Evolutionary conservation across 192 early-diverging fungal species (phyloP).

Genomic region (Backusella parvicylindrica): DNA sequence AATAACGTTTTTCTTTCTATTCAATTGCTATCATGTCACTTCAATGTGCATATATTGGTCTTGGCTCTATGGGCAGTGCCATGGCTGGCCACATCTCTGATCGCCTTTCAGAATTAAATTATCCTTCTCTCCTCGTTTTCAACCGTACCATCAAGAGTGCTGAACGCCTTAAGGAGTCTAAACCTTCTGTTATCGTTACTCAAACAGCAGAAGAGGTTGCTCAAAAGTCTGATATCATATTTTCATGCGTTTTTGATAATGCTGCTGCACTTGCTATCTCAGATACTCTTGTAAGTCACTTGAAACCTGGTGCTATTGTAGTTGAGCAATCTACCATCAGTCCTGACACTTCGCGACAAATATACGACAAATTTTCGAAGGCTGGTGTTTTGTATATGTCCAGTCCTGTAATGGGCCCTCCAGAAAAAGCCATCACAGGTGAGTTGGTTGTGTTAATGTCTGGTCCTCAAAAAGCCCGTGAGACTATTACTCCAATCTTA

Average conservation of each 20-base stretch:
- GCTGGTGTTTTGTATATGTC: constrained; percentile 20
- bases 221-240: constrained; percentile 49
- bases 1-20: background rate
- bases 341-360: constrained; percentile 34
- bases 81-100: constrained; percentile 42
- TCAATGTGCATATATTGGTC: constrained; percentile 57
- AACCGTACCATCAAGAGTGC: constrained; percentile 59
- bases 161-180: constrained; percentile 16
- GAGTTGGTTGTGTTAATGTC: constrained; percentile 52
- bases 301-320: constrained; percentile 40
- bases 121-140: constrained; percentile 48
- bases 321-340: constrained; percentile 60
- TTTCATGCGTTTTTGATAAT: constrained; percentile 60
- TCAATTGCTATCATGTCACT: background rate
- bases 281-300: background rate
- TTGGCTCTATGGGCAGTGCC: constrained; percentile 59
- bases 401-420: constrained; percentile 35
- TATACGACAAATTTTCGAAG: constrained; percentile 25
- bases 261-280: constrained; percentile 39
- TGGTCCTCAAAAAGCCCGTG: constrained; percentile 41
- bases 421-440: constrained; percentile 41
- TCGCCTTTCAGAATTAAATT: constrained; percentile 7
- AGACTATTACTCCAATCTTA: constrained; percentile 36
- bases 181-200: constrained; percentile 37
- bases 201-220: constrained; percentile 37